Evolutionary conservation across 495 filamentous ascomycete species (phyloP).

Genomic region (Parathielavia hyrcaniae): DNA sequence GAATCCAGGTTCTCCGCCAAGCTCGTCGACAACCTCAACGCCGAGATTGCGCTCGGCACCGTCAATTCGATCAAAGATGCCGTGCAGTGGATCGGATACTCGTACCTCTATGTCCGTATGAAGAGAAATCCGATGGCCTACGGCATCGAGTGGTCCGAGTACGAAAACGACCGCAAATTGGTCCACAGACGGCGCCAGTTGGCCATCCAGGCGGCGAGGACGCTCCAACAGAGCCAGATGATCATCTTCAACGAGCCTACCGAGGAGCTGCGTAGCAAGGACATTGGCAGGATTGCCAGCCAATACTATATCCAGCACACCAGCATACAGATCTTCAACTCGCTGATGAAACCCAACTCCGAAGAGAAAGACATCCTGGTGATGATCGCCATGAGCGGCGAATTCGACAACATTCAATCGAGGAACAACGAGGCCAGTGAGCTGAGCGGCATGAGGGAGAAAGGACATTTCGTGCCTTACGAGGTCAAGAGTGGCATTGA

Average conservation of each 20-base stretch:
- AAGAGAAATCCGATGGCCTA: conserved; percentile 83
- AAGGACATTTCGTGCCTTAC: conserved; percentile 59
- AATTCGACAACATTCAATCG: conserved; percentile 95
- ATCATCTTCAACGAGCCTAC: conserved; percentile 95
- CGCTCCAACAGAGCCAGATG: conserved; percentile 90
- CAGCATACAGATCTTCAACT: conserved; percentile 92
- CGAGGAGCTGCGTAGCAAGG: conserved; percentile 84
- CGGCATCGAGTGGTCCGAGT: conserved; percentile 94
- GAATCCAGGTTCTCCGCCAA: conserved; percentile 87
- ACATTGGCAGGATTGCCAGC: conserved; percentile 92
- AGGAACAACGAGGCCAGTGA: conserved; percentile 82
- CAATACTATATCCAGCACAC: conserved; percentile 92
- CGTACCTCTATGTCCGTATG: conserved; percentile 96
- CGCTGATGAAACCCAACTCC: conserved; percentile 72
- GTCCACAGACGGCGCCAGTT: conserved; percentile 75
- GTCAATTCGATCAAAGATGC: conserved; percentile 93
- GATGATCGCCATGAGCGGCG: conserved; percentile 93
- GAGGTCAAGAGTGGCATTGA: conserved; percentile 70
- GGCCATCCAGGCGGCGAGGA: conserved; percentile 77
- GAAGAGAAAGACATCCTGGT: conserved; percentile 83
- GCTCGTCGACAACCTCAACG: conserved; percentile 93
- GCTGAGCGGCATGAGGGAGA: conserved; percentile 52
- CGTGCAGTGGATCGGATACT: conserved; percentile 95
- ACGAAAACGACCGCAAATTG: conserved; percentile 74
- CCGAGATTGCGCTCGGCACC: conserved; percentile 87